Base-by-base conservation (phyloP, 1,284 basidiomycete genomes). In the Lignosus rhinocerotis region DNA sequence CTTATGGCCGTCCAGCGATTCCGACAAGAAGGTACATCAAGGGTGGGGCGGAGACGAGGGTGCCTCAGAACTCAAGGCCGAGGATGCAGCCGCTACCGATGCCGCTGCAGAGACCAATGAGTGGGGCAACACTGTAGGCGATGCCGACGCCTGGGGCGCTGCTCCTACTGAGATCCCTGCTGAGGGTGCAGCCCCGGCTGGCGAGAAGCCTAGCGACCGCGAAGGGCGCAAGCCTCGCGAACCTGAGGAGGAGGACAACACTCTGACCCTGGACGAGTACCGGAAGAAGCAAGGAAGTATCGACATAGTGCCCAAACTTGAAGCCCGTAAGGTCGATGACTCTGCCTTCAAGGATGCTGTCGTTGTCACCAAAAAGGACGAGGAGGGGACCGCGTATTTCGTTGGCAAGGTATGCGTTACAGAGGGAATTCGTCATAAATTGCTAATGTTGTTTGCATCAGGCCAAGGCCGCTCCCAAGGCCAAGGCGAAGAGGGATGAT, bases 31-130 rank as follows among this genome's bases (percentile, higher is more conserved):
- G 80, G 77, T 95, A 67, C 88, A 92, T 73, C 91, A 94, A 73
- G 90, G 88, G 64, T 97, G 94, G 94, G 94, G 94, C 64, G 92
- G 90, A 59, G 91, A 93, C 67, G 92, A 95, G 69, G 92, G 88
- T 69, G 80, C 79, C 66, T 73, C 87, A 41, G 93, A 94, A 74
- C 80, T 89, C 69, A 88, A 89, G 75, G 81, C 80, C 46, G 94
- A 96, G 75, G 78, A 88, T 51, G 75, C 68, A 7, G 78, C 74
- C 45, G 76, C 73, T 58, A 76, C 73, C 59, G 76, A 79, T 62
- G 78, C 76, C 53, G 75, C 61, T 34, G 59, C 66, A 33, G 65
- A 44, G 49, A 67, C 73, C 53, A 74, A 76, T 66, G 79, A 76
- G 31, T 80, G 80, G 78, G 85, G 67, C 66, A 71, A 70, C 21